These are phyloP conservation scores for Berberis vulgaris DNA, from an alignment of 164 flowering plant species.

Conservation along the genomic window DNA sequence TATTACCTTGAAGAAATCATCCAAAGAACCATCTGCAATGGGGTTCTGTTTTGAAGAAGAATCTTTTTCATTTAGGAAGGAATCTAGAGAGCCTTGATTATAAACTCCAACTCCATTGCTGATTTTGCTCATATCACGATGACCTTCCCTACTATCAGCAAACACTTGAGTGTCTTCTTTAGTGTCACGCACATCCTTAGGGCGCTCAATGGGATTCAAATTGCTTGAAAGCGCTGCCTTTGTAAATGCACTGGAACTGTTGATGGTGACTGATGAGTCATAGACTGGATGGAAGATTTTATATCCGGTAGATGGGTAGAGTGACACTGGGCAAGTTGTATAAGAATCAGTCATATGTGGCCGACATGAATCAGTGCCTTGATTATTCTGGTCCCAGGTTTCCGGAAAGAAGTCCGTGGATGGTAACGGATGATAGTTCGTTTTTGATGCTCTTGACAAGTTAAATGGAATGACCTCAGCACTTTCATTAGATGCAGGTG, in stretches of 20 bases:
- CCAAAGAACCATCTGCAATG: conserved; percentile 12
- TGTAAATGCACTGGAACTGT: conserved; percentile 3
- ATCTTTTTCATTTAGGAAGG: conserved; percentile 11
- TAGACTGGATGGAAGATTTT: conserved; percentile 11
- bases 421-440: conserved; percentile 5
- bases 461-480: conserved; percentile 1
- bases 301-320: not conserved
- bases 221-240: conserved; percentile 7
- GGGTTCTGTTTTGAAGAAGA: conserved; percentile 12
- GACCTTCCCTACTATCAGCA: conserved; percentile 10
- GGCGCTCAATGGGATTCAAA: conserved; percentile 6
- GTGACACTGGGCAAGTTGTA: conserved; percentile 6
- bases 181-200: conserved; percentile 7
- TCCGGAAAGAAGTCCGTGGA: conserved; percentile 2
- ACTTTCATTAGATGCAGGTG: conserved; percentile 3
- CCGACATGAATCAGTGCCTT: conserved; percentile 8
- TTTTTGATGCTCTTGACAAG: conserved; percentile 9
- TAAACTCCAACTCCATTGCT: conserved; percentile 12
- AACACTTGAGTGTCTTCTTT: conserved; percentile 4
- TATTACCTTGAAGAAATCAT: conserved; percentile 9
- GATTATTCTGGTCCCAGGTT: conserved; percentile 10
- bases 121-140: conserved; percentile 13
- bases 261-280: conserved; percentile 12
- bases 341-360: conserved; percentile 9
- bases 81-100: conserved; percentile 8